These are phyloP conservation scores for Russula vinacea DNA, from an alignment of 768 basidiomycete genomes.

Conservation along the genomic window DNA sequence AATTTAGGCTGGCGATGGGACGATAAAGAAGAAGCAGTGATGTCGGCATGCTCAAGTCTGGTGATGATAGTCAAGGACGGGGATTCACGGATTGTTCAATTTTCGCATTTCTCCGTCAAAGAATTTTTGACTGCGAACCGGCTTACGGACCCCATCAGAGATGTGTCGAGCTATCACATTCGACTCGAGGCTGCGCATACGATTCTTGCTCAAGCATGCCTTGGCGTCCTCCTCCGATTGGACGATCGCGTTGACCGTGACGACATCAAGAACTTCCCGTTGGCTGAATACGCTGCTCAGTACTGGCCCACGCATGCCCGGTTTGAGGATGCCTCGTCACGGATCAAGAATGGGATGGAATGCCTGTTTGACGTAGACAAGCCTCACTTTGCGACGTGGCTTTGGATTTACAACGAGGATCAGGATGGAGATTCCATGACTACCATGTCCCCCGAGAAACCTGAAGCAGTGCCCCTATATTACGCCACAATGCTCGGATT, in stretches of 20 bases:
- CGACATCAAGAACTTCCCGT: background rate
- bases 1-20: background rate
- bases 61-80: background rate
- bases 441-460: background rate
- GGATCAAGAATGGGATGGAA: conserved; percentile 1
- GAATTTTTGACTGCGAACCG: background rate
- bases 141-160: background rate
- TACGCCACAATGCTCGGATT: no score
- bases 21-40: background rate
- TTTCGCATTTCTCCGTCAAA: conserved; percentile 12
- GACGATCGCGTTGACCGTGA: background rate
- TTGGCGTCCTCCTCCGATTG: conserved; percentile 4
- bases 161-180: conserved; percentile 1
- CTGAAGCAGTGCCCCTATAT: no score
- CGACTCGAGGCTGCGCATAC: conserved; percentile 3
- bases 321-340: background rate
- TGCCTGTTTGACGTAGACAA: background rate
- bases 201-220: conserved; percentile 5
- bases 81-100: background rate
- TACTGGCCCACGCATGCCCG: background rate
- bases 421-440: background rate
- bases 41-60: conserved; percentile 6
- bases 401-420: conserved; percentile 2
- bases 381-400: background rate
- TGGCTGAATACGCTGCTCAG: background rate